Conservation (phyloP, 805 yeast species). For the Alloascoidea africana region DNA sequence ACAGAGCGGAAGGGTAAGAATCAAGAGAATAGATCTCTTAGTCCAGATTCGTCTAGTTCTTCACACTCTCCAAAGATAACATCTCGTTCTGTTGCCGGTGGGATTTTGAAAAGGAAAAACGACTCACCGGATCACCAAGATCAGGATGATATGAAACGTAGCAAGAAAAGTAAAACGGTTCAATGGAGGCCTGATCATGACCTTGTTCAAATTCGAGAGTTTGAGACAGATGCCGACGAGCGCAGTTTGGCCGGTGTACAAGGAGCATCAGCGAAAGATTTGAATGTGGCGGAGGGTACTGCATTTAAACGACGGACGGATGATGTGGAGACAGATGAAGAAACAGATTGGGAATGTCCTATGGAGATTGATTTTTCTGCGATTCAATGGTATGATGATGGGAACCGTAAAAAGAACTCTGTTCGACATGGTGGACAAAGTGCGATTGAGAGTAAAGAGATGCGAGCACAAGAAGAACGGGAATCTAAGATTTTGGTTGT, state of each 20-base stretch:
- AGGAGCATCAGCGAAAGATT: constrained; percentile 9
- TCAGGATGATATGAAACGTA: neutral
- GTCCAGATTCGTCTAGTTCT: neutral
- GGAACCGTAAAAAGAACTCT: constrained; percentile 11
- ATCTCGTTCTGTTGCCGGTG: neutral
- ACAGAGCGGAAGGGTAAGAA: neutral
- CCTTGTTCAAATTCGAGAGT: constrained; percentile 15
- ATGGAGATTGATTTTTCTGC: constrained; percentile 8
- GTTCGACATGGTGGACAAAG: constrained; percentile 16
- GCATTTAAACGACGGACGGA: constrained; percentile 8
- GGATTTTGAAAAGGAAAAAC: neutral
- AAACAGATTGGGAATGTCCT: constrained; percentile 12
- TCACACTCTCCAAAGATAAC: neutral
- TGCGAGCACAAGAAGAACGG: constrained; percentile 11
- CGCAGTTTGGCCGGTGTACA: constrained; percentile 10
- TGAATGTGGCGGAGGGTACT: constrained; percentile 5
- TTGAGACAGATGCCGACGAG: constrained; percentile 12
- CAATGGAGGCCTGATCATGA: constrained; percentile 17
- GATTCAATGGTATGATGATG: constrained; percentile 5
- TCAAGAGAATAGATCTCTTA: neutral
- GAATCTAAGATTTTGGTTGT: constrained; percentile 12
- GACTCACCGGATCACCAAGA: too few species aligned
- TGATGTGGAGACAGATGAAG: constrained; percentile 8
- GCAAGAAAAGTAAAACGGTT: constrained; percentile 14
- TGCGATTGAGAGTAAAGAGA: constrained; percentile 14